A percentile compares a stretch with the other conserved stretches of the same genome.
These are phyloP conservation scores for Warburgia ugandensis DNA, from an alignment of 164 flowering plant genomes.

Conservation along the genomic window DNA sequence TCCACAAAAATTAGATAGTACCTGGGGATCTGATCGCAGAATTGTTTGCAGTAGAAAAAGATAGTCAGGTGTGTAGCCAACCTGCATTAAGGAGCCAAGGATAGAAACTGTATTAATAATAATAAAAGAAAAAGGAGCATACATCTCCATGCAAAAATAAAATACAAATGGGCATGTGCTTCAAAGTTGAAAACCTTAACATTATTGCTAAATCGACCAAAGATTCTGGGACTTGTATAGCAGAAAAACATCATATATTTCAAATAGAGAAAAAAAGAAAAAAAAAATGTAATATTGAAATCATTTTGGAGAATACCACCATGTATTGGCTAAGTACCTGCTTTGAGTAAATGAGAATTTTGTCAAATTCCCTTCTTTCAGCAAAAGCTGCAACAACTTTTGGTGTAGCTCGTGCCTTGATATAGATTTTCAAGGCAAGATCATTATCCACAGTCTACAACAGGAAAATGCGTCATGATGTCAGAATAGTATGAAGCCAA, in stretches of 20 bases:
- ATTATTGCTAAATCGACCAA: too few species aligned
- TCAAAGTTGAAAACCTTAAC: too few species aligned
- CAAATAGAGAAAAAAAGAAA: too few species aligned
- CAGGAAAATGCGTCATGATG: slow-evolving; percentile 5
- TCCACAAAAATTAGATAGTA: slow-evolving; percentile 14
- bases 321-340: slow-evolving; percentile 44
- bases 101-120: neutral
- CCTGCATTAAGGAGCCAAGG: slow-evolving; percentile 39
- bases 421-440: slow-evolving; percentile 93
- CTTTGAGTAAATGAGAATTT: slow-evolving; percentile 92
- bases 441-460: slow-evolving; percentile 96
- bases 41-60: slow-evolving; percentile 96
- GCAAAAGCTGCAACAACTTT: slow-evolving; percentile 99
- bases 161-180: too few species aligned
- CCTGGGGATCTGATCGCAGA: slow-evolving; percentile 97
- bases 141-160: too few species aligned
- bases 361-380: slow-evolving; percentile 96
- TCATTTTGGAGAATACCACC: neutral
- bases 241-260: too few species aligned
- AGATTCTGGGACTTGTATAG: too few species aligned
- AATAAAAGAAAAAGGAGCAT: too few species aligned
- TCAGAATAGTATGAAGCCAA: slow-evolving; percentile 4
- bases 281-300: too few species aligned
- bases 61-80: slow-evolving; percentile 96
- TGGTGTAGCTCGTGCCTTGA: slow-evolving; percentile 98